These are phyloP conservation scores for Pecoramyces ruminantium DNA, from an alignment of 192 early-diverging fungal genomes.

Conservation along the genomic window DNA sequence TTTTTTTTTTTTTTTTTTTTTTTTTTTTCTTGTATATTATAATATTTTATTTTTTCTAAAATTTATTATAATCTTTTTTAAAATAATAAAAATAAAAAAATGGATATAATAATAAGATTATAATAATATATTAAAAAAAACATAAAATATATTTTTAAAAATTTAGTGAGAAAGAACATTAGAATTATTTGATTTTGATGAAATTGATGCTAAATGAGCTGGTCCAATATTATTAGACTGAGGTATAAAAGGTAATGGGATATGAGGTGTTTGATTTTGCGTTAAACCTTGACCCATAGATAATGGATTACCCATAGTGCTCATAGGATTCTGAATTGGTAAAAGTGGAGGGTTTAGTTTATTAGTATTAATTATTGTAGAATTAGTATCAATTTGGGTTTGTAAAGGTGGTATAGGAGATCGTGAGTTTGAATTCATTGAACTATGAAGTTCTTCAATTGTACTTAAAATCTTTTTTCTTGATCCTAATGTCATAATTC, in stretches of 20 bases:
- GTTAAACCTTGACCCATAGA: neutral
- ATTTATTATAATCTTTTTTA: no score
- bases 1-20: no score
- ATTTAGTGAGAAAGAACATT: neutral
- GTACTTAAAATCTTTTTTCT: conserved; percentile 24
- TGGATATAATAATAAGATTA: no score
- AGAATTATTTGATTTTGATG: neutral
- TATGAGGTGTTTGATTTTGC: neutral
- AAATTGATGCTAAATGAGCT: neutral
- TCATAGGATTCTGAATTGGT: neutral
- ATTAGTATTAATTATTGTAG: neutral
- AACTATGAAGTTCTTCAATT: conserved; percentile 5
- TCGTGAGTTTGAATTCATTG: neutral
- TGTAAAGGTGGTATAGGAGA: neutral
- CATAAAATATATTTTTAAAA: no score
- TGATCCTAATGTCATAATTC: conserved; percentile 27
- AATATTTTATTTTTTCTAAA: no score
- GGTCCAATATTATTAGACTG: neutral
- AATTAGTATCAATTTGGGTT: neutral
- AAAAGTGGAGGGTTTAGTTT: neutral
- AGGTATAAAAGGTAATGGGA: neutral
- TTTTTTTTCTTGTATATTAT: no score
- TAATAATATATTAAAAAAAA: no score
- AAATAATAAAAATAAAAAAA: no score
- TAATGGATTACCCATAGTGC: neutral